Evolutionary conservation across 2,329 filamentous ascomycete species (phyloP).

Genomic region (Colletotrichum chrysophilum): DNA sequence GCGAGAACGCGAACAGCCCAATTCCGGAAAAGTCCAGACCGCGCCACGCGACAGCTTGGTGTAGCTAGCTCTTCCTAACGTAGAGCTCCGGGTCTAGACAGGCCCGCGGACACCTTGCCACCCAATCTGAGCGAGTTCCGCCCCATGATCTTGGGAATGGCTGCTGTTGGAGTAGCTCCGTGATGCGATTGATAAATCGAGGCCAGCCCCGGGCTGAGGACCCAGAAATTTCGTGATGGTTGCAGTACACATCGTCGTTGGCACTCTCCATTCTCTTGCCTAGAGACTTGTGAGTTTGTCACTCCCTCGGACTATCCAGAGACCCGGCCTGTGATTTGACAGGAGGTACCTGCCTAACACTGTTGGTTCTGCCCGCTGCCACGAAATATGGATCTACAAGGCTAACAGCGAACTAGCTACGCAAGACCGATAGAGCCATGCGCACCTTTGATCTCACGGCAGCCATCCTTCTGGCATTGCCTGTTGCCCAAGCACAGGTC

Average conservation of each 20-base stretch:
- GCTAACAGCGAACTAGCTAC: neutral
- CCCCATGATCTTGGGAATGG: neutral
- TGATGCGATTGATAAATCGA: neutral
- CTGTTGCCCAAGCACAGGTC: neutral
- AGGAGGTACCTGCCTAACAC: neutral
- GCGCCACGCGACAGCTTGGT: neutral
- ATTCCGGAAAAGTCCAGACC: neutral
- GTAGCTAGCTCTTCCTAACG: neutral
- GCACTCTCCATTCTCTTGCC: neutral
- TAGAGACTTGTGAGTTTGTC: neutral
- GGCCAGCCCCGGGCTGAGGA: neutral
- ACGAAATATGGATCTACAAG: neutral
- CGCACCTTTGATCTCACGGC: neutral
- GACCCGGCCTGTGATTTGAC: neutral
- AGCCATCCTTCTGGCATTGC: neutral
- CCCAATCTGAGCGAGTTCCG: neutral
- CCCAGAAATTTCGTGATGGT: neutral
- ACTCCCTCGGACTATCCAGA: neutral
- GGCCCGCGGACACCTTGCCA: neutral
- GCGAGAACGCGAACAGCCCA: neutral
- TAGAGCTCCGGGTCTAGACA: neutral
- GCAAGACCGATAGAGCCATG: neutral
- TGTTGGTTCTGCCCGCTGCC: neutral
- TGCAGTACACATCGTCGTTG: neutral
- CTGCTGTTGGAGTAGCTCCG: neutral